phyloP scores from a whole-genome alignment of 2,329 filamentous ascomycete genomes.

The Stagonosporopsis cucurbitacearum region DNA sequence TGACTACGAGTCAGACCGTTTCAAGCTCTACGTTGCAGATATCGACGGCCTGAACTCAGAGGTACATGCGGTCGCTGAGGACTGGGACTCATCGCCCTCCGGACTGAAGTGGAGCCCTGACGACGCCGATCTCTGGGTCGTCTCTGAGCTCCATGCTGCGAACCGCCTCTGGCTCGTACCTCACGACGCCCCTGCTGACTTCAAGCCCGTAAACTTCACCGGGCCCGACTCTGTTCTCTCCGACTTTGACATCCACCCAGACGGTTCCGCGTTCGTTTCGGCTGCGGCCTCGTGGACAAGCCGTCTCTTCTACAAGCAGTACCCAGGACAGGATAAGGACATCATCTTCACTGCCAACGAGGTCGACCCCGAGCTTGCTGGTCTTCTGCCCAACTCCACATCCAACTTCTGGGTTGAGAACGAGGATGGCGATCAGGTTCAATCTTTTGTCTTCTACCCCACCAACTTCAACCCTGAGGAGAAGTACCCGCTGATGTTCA shows the following conservation, averaged over 20 bases:
- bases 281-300: slow-evolving; percentile 42
- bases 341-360: slow-evolving; percentile 66
- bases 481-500: slow-evolving; percentile 78
- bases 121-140: slow-evolving; percentile 41
- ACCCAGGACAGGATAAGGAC: slow-evolving; percentile 42
- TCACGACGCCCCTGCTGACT: slow-evolving; percentile 62
- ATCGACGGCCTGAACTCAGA: slow-evolving; percentile 38
- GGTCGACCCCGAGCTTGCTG: slow-evolving; percentile 69
- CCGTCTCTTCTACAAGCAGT: slow-evolving; percentile 42
- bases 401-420: slow-evolving; percentile 75
- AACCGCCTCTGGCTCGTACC: slow-evolving; percentile 65
- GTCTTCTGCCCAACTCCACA: slow-evolving; percentile 67
- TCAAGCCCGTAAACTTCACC: slow-evolving; percentile 50
- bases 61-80: slow-evolving; percentile 37
- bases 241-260: slow-evolving; percentile 63
- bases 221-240: slow-evolving; percentile 49
- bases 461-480: slow-evolving; percentile 69
- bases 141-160: slow-evolving; percentile 41
- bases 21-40: slow-evolving; percentile 55
- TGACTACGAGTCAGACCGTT: slow-evolving; percentile 78
- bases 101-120: slow-evolving; percentile 39
- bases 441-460: slow-evolving; percentile 71
- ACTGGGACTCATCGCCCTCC: slow-evolving; percentile 45
- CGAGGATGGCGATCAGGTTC: slow-evolving; percentile 63
- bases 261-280: slow-evolving; percentile 58